Percentiles rank a stretch among this genome's conserved stretches.
These are phyloP conservation scores for Hordeum marinum DNA, from an alignment of 176 grass and related monocot genomes.

Conservation along the genomic window DNA sequence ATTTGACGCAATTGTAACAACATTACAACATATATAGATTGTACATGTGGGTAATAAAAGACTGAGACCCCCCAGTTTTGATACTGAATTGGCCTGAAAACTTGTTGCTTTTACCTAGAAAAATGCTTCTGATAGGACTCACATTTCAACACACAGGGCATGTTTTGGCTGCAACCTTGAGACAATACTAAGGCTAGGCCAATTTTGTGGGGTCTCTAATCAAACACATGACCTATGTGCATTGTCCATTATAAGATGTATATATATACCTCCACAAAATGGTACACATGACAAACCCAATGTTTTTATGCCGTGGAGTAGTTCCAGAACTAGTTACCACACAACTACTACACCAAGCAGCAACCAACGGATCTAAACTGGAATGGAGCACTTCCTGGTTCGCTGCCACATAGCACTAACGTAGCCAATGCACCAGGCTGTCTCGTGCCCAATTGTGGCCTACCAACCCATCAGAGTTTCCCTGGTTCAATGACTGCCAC, in stretches of 20 bases:
- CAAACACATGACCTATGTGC: not conserved
- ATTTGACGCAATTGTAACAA: not conserved
- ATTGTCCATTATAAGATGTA: not conserved
- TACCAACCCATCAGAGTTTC: not conserved
- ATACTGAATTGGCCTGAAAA: not conserved
- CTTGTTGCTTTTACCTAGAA: not conserved
- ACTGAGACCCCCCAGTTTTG: not conserved
- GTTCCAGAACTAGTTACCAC: not conserved
- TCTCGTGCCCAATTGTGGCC: too few species aligned
- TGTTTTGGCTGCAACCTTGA: not conserved
- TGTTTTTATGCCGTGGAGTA: not conserved
- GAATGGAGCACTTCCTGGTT: not conserved
- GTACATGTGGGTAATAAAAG: not conserved
- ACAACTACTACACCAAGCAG: not conserved
- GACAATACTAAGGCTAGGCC: not conserved
- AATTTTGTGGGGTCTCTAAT: not conserved
- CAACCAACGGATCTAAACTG: not conserved
- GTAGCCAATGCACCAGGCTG: not conserved
- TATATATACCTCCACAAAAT: not conserved
- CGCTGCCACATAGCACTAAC: not conserved
- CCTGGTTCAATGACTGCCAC: not conserved
- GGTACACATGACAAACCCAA: not conserved
- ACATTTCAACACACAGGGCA: not conserved
- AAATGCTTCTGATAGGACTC: not conserved
- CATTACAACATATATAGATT: not conserved